Conservation (phyloP, 225 moss, liverwort and hornwort genomes). For the Thuidium tamariscinum region DNA sequence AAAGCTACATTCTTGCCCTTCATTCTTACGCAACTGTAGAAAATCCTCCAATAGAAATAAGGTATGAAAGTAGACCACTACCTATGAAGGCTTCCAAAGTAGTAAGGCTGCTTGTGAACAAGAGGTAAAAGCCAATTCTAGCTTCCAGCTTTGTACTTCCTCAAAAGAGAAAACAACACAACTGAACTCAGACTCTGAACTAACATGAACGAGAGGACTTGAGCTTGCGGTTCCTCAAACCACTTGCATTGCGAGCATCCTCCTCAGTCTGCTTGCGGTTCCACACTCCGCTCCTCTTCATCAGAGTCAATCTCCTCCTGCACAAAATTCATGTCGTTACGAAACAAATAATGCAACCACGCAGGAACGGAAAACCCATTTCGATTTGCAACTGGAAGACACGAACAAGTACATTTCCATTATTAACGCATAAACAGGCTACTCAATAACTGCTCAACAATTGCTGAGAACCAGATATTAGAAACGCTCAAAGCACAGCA, state of each 20-base stretch:
- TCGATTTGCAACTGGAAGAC: neutral
- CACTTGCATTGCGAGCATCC: neutral
- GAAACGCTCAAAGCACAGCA: neutral
- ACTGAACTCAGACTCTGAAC: neutral
- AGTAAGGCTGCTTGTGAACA: neutral
- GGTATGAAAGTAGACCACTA: too few species aligned
- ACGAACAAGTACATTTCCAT: neutral
- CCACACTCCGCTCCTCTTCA: neutral
- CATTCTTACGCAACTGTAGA: too few species aligned
- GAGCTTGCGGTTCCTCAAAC: neutral
- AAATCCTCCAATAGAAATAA: too few species aligned
- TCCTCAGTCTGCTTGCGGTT: neutral
- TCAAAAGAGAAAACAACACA: neutral
- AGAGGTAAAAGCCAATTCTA: neutral
- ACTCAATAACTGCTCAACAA: neutral
- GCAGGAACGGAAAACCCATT: neutral
- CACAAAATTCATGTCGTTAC: neutral
- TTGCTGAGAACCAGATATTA: neutral
- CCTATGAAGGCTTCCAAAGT: too few species aligned
- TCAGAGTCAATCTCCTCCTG: neutral
- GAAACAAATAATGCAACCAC: neutral
- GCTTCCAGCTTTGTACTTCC: neutral
- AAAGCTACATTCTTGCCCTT: too few species aligned
- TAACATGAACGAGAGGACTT: neutral
- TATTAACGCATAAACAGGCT: neutral